Evolutionary conservation across 1,139 yeast genomes (phyloP).

Genomic region (Suhomyces guaymorum): DNA sequence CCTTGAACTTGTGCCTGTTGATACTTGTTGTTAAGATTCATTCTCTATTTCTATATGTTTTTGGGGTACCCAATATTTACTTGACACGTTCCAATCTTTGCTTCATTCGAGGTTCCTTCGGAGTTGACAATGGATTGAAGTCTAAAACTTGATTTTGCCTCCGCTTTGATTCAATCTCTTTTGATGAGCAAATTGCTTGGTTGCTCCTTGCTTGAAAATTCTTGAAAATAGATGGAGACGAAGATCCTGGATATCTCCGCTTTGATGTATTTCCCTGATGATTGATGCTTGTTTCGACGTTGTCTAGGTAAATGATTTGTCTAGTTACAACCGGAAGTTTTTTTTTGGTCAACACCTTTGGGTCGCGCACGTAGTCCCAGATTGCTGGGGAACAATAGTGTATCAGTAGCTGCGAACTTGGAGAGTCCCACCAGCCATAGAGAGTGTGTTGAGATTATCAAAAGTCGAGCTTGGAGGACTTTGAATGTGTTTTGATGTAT

Average conservation of each 20-base stretch:
- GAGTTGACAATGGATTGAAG: slow-evolving; percentile 2
- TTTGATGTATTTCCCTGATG: slow-evolving; percentile 3
- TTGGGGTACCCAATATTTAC: slow-evolving; percentile 9
- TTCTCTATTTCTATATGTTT: slow-evolving; percentile 10
- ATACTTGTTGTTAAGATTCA: slow-evolving; percentile 36
- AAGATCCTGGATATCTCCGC: slow-evolving; percentile 2
- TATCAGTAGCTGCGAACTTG: no score
- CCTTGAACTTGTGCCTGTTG: slow-evolving; percentile 34
- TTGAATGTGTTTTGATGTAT: no score
- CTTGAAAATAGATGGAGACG: slow-evolving; percentile 1
- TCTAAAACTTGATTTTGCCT: slow-evolving; percentile 7
- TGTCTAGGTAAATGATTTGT: slow-evolving; percentile 5
- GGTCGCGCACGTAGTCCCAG: slow-evolving; percentile 6
- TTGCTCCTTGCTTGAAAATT: slow-evolving; percentile 2
- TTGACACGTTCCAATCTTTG: slow-evolving; percentile 6
- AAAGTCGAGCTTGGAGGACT: no score
- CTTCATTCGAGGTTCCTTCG: slow-evolving; percentile 8
- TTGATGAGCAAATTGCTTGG: no score
- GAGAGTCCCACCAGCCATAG: neutral
- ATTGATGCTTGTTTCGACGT: slow-evolving; percentile 7
- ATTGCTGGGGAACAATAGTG: no score
- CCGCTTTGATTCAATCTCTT: slow-evolving; percentile 2
- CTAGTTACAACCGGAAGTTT: slow-evolving; percentile 8
- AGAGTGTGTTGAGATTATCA: no score
- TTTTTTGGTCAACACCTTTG: slow-evolving; percentile 10